Percentiles rank a stretch among this genome's conserved stretches.
phyloP scores from a whole-genome alignment of 108 stramenopile genomes.

The Skeletonema costatum region DNA sequence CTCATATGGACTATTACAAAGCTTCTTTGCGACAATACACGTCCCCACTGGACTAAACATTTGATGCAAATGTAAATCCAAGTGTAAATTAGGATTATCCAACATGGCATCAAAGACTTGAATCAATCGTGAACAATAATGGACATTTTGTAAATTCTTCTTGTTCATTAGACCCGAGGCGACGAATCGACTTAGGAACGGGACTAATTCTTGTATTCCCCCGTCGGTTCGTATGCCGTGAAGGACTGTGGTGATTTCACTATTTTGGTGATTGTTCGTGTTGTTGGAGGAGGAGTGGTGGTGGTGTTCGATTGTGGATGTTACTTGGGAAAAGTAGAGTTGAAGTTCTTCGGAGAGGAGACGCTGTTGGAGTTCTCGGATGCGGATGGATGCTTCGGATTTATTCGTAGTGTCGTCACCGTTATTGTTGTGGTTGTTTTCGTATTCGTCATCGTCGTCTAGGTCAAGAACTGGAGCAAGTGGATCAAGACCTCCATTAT shows the following conservation, averaged over 20 bases:
- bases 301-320: conserved; percentile 61
- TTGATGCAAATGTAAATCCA: conserved; percentile 88
- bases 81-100: conserved; percentile 73
- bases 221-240: conserved; percentile 54
- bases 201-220: conserved; percentile 84
- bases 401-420: neutral
- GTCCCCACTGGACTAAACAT: conserved; percentile 78
- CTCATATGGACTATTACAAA: conserved; percentile 40
- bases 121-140: conserved; percentile 67
- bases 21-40: conserved; percentile 79
- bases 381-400: conserved; percentile 44
- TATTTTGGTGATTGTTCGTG: conserved; percentile 24
- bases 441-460: conserved; percentile 12
- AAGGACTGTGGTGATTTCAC: conserved; percentile 13
- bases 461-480: neutral
- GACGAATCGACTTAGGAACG: conserved; percentile 75
- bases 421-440: neutral
- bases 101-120: conserved; percentile 68
- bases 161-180: conserved; percentile 53
- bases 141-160: conserved; percentile 59
- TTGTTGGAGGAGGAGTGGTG: conserved; percentile 45
- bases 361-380: conserved; percentile 74
- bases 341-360: conserved; percentile 83
- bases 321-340: conserved; percentile 77
- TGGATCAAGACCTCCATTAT: neutral